Percentiles rank a stretch among this genome's conserved stretches.
Evolutionary conservation across 1,139 yeast genomes (phyloP).

Genomic region (Zygoascus meyerae): DNA sequence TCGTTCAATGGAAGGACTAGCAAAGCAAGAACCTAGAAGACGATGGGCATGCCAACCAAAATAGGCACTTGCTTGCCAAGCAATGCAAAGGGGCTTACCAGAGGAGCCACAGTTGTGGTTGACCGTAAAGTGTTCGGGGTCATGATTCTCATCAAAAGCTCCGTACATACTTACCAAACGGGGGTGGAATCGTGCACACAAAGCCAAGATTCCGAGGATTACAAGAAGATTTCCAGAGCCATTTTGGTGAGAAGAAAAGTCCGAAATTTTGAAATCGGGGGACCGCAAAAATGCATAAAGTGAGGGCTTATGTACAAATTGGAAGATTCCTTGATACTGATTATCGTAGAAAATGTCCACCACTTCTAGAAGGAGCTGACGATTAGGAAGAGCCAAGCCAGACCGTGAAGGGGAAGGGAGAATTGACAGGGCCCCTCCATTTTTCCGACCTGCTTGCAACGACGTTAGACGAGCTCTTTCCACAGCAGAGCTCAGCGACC

Average conservation of each 20-base stretch:
- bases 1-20: conserved; percentile 11
- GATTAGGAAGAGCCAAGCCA: conserved; percentile 5
- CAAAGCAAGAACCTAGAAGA: conserved; percentile 8
- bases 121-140: conserved; percentile 5
- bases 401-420: conserved; percentile 1
- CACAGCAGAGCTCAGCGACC: no score
- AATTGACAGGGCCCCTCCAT: background rate
- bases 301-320: conserved; percentile 15
- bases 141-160: conserved; percentile 10
- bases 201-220: conserved; percentile 11
- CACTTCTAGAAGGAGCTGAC: conserved; percentile 10
- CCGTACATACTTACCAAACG: conserved; percentile 10
- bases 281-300: conserved; percentile 11
- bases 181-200: conserved; percentile 13
- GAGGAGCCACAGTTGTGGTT: background rate
- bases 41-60: conserved; percentile 16
- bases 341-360: conserved; percentile 12
- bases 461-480: no score
- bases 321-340: conserved; percentile 16
- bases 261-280: conserved; percentile 6
- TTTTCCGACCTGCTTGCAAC: no score
- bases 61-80: conserved; percentile 12
- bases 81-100: background rate
- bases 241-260: conserved; percentile 1
- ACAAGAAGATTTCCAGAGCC: conserved; percentile 13